Evolutionary conservation across 1,139 yeast genomes (phyloP).

Genomic region (Yamadazyma mexicana): DNA sequence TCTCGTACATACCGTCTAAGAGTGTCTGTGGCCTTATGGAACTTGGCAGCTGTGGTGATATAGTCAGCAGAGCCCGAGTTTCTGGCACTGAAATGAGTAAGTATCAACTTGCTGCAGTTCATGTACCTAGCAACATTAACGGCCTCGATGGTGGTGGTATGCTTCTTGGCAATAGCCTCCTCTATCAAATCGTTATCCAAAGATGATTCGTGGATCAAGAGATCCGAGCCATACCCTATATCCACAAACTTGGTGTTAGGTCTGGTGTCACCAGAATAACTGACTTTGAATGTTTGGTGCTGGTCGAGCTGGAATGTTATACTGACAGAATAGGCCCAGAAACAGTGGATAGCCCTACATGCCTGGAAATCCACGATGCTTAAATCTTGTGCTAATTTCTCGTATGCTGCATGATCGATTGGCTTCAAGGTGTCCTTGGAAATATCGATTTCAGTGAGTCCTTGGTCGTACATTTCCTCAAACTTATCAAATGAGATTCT

Average conservation of each 20-base stretch:
- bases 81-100: conserved; percentile 93
- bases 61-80: conserved; percentile 68
- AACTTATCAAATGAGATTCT: conserved; percentile 34
- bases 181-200: conserved; percentile 76
- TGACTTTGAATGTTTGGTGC: conserved; percentile 54
- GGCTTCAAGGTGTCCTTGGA: conserved; percentile 23
- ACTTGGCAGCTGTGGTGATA: conserved; percentile 25
- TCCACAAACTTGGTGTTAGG: conserved; percentile 64
- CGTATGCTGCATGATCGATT: conserved; percentile 15
- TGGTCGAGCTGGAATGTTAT: conserved; percentile 45
- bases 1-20: conserved; percentile 26
- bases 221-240: conserved; percentile 68
- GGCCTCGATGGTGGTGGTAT: conserved; percentile 91
- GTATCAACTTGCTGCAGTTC: conserved; percentile 68
- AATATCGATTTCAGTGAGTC: conserved; percentile 16
- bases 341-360: conserved; percentile 82
- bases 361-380: conserved; percentile 44
- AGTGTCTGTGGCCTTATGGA: conserved; percentile 21
- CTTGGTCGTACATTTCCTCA: conserved; percentile 28
- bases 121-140: conserved; percentile 65
- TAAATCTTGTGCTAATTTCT: conserved; percentile 26
- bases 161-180: conserved; percentile 82
- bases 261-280: conserved; percentile 95
- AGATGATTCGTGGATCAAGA: conserved; percentile 91
- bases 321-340: conserved; percentile 74